phyloP scores from a whole-genome alignment of 805 yeast genomes.

The Barnettozyma sp. region DNA sequence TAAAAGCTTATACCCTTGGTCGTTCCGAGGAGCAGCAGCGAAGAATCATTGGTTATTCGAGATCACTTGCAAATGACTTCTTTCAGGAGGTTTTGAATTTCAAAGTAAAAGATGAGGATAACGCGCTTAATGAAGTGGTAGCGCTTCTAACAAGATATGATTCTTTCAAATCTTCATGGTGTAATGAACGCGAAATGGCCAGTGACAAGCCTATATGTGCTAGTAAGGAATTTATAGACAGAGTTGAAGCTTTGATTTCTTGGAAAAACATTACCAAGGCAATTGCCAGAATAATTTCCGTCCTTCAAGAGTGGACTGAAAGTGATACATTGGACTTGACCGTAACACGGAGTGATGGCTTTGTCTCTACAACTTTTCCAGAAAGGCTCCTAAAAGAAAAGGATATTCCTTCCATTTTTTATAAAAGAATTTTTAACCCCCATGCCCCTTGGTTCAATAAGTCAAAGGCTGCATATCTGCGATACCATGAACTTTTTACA shows the following conservation, averaged over 20 bases:
- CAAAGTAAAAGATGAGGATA: constrained; percentile 41
- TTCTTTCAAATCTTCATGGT: constrained; percentile 70
- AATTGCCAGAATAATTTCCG: constrained; percentile 51
- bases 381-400: constrained; percentile 78
- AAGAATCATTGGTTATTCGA: constrained; percentile 55
- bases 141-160: constrained; percentile 54
- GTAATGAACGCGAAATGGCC: constrained; percentile 69
- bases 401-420: constrained; percentile 65
- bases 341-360: constrained; percentile 29
- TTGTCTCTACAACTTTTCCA: constrained; percentile 67
- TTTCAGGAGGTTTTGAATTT: constrained; percentile 64
- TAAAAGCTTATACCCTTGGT: constrained; percentile 75
- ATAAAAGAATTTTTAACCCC: constrained; percentile 57
- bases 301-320: constrained; percentile 76
- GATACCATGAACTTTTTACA: constrained; percentile 54
- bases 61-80: constrained; percentile 67
- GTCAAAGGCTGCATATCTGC: constrained; percentile 64
- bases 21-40: constrained; percentile 75
- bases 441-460: constrained; percentile 78
- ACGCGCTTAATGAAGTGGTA: constrained; percentile 46
- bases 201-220: constrained; percentile 69
- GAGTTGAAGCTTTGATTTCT: constrained; percentile 72
- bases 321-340: constrained; percentile 68
- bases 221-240: constrained; percentile 51
- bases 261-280: constrained; percentile 77